phyloP scores from a whole-genome alignment of 1,139 yeast species.

The Candida tetrigidarum region DNA sequence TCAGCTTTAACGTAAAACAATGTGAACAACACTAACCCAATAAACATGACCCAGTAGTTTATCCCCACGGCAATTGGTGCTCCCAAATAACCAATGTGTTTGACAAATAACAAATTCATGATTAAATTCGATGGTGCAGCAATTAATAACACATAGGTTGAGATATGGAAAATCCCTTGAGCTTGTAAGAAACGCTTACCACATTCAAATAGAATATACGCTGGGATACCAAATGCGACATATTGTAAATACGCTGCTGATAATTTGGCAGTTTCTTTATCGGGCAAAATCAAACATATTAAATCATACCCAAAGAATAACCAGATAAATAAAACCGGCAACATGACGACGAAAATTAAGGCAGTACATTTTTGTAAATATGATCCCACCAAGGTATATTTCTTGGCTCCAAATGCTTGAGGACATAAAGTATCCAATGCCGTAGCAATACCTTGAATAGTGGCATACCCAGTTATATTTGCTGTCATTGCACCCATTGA shows the following conservation, averaged over 20 bases:
- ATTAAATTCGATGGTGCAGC: conserved; percentile 66
- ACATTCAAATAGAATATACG: conserved; percentile 72
- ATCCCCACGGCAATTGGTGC: conserved; percentile 64
- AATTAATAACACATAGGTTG: conserved; percentile 66
- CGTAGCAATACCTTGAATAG: conserved; percentile 62
- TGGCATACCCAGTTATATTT: conserved; percentile 60
- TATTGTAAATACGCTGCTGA: conserved; percentile 56
- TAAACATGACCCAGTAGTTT: conserved; percentile 59
- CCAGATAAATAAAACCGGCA: conserved; percentile 55
- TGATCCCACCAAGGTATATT: conserved; percentile 54
- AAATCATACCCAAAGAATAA: conserved; percentile 47
- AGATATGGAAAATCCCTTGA: conserved; percentile 80
- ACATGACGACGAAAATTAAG: conserved; percentile 51
- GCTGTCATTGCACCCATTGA: conserved; percentile 68
- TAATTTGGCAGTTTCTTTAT: conserved; percentile 51
- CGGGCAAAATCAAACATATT: conserved; percentile 44
- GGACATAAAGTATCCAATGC: conserved; percentile 62
- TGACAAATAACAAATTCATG: conserved; percentile 48
- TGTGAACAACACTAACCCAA: conserved; percentile 47
- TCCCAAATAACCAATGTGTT: conserved; percentile 48
- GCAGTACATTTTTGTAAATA: conserved; percentile 60
- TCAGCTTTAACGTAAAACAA: conserved; percentile 39
- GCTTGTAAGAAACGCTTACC: conserved; percentile 75
- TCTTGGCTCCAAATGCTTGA: conserved; percentile 63
- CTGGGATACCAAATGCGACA: conserved; percentile 60